Percentiles rank a stretch among this genome's conserved stretches.
Conservation (phyloP, 306 rosid genomes). For the Myrica gale region DNA sequence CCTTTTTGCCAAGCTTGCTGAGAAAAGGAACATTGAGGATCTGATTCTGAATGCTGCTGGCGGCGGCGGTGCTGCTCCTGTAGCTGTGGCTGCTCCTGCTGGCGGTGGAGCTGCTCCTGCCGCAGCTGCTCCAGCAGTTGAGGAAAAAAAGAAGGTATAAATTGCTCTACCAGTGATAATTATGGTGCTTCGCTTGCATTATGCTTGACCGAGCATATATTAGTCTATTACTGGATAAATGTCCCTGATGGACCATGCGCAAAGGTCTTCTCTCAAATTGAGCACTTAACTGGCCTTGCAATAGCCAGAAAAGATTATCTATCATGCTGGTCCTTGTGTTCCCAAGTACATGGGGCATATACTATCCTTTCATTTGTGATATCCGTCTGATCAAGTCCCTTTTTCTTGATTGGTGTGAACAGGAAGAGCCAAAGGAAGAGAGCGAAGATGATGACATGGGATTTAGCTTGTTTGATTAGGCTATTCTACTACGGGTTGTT, state of each 20-base stretch:
- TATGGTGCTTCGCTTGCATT: neutral
- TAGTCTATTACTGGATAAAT: too few species aligned
- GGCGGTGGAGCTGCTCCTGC: conserved; percentile 34
- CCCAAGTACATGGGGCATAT: neutral
- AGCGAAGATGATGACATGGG: conserved; percentile 65
- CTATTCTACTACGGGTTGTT: conserved; percentile 5
- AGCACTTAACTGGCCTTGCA: neutral
- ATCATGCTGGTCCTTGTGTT: neutral
- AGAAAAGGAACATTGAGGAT: conserved; percentile 57
- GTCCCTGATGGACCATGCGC: neutral
- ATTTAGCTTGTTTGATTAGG: conserved; percentile 55
- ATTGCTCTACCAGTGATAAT: neutral
- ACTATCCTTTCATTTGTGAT: neutral
- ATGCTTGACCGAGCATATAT: neutral
- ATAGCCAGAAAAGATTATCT: neutral
- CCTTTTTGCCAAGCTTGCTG: conserved; percentile 66
- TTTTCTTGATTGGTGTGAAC: conserved; percentile 19
- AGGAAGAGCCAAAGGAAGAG: conserved; percentile 71
- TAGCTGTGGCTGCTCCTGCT: conserved; percentile 39
- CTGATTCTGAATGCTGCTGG: conserved; percentile 56
- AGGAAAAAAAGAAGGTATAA: conserved; percentile 68
- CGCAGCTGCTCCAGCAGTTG: conserved; percentile 44
- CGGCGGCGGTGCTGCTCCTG: conserved; percentile 44
- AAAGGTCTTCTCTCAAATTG: neutral
- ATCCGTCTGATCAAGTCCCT: neutral